Evolutionary conservation across 2,329 filamentous ascomycete genomes (phyloP), one percentile per base, ranked within the genome.

Genomic region (Scytalidium lignicola): DNA sequence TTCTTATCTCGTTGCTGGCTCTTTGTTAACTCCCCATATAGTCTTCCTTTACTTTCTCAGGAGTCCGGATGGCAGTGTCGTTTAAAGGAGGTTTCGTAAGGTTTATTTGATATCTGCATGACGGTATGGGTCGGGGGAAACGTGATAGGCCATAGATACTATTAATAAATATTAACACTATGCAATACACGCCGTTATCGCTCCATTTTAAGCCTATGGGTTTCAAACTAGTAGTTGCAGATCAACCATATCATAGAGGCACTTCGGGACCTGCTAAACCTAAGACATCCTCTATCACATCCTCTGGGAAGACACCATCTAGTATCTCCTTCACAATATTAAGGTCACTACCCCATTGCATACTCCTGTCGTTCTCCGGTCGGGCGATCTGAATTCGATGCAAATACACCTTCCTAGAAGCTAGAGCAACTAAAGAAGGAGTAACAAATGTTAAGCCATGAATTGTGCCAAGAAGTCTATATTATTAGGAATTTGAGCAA

Each of bases 51-150:
- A 41, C 75, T 96, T 51, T 84, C 82, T 57, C 79, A 89, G 65
- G 82, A 82, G 51, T 95, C 90, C 20, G 91, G 91, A 55, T 96
- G 92, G 92, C 75, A 88, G 61, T 96, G 91, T 76, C 90, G 85
- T 72, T 75, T 96, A 59, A 86, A 81, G 60, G 78, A 95, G 72
- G 72, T 93, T 53, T 76, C 80, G 62, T 85, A 79, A 26, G 67
- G 56, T 7, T 18, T 41, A 44, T 29, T 46, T 6, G 8, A 40
- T 41, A 10, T 29, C 7, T 9, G 18, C 17, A 10, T 21, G 9
- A 15, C n/a, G 43, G 43, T 19, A 44, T 44, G 20, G 23, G 43
- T n/a, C 20, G 12, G 23, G 17, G 6, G 9, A 23, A 6, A 17
- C 7, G 10, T 7, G 26, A 13, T 13, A 37, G 7, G 32, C 15